Base-by-base conservation (phyloP, 805 yeast genomes). In the Jamesozyma hellenica region DNA sequence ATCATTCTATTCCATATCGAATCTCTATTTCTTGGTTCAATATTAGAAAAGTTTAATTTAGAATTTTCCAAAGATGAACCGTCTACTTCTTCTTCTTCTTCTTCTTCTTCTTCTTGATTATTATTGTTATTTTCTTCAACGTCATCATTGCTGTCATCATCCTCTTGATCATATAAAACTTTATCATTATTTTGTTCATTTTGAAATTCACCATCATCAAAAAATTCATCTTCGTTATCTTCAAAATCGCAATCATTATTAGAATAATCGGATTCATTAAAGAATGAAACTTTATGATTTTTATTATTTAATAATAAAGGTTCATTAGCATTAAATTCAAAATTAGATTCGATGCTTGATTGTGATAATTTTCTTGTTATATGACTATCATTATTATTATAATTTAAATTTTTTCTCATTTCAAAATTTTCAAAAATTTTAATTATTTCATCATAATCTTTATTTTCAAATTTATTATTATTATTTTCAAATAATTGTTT, bases 1-100 rank as follows among this genome's bases (percentile, higher is more conserved):
- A 63, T 45, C 46, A 65, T 57, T 41, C 65, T 63, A 41, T 57
- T 62, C 64, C 69, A 60, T 30, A 64, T 38, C 1, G 69, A 63
- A 41, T 46, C 30, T 14, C 19, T 30, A 14, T n/a, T n/a, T n/a
- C n/a, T n/a, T n/a, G n/a, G n/a, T n/a, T n/a, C n/a, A n/a, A n/a
- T n/a, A n/a, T n/a, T n/a, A n/a, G n/a, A n/a, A n/a, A n/a, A n/a
- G 18, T 60, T 58, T 13, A 26, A 38, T 34, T 19, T 11, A 14
- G 29, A 19, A 28, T 26, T 28, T 14, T 15, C 8, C 7, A n/a
- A 13, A 21, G 23, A 17, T 23, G 18, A 13, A 25, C 10, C 7
- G 26, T 18, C 25, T 26, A 18, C 14, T 21, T 19, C 25, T 32
- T 6, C 17, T n/a, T n/a, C n/a, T n/a, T n/a, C n/a, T n/a, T n/a